Evolutionary conservation across 306 rosid species (phyloP), one percentile per base, ranked within the genome.

Genomic region (Rosa lucieae): DNA sequence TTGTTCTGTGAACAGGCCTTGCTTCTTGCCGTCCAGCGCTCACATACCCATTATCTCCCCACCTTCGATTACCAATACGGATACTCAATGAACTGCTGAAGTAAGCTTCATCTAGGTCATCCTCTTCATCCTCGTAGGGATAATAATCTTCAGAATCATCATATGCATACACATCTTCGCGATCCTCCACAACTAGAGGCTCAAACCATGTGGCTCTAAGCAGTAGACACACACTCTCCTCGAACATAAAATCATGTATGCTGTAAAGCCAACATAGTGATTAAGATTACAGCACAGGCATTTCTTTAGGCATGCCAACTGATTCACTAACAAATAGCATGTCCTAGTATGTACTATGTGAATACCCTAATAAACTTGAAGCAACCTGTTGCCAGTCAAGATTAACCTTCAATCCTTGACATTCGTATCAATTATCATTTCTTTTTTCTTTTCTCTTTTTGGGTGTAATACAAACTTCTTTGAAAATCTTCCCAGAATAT

Each of bases 171-270:
- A 67, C 42, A 49, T 87, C 88, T 61, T 77, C 84, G 8, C 84
- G 87, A 4, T 86, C 87, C 76, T 83, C 88, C 51, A 90, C 88
- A 1, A 62, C 43, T 42, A 90, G 69, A 21, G 98, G 97, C 76
- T 66, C 72, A 83, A 91, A 93, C 99, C 99, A 95, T 35, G 91
- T 43, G 9, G 99, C 99, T 77, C 99, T 86, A 35, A 95, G 83
- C 23, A 95, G 97, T 7, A 95, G 81, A 81, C 99, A 93, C 39
- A 95, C 97, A 40, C 99, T 95, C 83, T 93, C 99, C 88, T 93
- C 98, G 2, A 92, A 92, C 94, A 94, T 89, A 82, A 83, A 94
- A 73, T 92, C 97, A 3, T 90, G 81, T 74, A 94, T 70, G 83
- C 98, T 94, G 92, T 71, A 40, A 61, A 62, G 52, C 47, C 39